phyloP scores from a whole-genome alignment of 768 basidiomycete genomes.

The Naganishia vishniacii region DNA sequence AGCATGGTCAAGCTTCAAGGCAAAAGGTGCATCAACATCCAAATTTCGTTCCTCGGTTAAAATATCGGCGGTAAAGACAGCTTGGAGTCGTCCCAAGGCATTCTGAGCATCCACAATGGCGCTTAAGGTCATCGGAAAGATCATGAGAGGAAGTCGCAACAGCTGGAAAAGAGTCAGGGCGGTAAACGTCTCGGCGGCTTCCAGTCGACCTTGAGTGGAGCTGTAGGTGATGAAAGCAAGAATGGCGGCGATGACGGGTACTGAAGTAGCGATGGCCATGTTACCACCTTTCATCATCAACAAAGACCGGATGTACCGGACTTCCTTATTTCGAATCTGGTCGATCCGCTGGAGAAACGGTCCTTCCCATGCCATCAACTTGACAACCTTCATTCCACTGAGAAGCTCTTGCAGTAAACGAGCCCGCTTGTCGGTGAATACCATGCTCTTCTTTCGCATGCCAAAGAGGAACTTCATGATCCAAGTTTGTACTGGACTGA shows the following conservation, averaged over 20 bases:
- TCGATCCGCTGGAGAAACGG: conserved; percentile 72
- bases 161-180: conserved; percentile 80
- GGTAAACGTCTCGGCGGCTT: conserved; percentile 68
- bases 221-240: conserved; percentile 65
- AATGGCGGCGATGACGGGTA: conserved; percentile 75
- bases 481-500: conserved; percentile 64
- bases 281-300: conserved; percentile 39
- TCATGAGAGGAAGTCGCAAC: conserved; percentile 73
- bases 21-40: conserved; percentile 58
- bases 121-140: conserved; percentile 57
- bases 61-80: conserved; percentile 78
- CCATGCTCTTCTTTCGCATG: conserved; percentile 68
- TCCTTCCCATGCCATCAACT: conserved; percentile 80
- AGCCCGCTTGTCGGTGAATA: conserved; percentile 81
- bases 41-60: conserved; percentile 58
- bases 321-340: conserved; percentile 66
- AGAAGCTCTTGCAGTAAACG: conserved; percentile 84
- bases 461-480: conserved; percentile 69
- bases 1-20: conserved; percentile 63
- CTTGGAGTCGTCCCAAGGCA: conserved; percentile 68
- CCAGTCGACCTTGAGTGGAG: conserved; percentile 43
- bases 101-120: conserved; percentile 79
- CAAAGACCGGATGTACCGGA: conserved; percentile 54
- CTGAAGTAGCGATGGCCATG: conserved; percentile 54
- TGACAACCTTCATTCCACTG: conserved; percentile 84